Evolutionary conservation across 2,329 filamentous ascomycete genomes (phyloP).

Genomic region (Neodidymelliopsis sp.): DNA sequence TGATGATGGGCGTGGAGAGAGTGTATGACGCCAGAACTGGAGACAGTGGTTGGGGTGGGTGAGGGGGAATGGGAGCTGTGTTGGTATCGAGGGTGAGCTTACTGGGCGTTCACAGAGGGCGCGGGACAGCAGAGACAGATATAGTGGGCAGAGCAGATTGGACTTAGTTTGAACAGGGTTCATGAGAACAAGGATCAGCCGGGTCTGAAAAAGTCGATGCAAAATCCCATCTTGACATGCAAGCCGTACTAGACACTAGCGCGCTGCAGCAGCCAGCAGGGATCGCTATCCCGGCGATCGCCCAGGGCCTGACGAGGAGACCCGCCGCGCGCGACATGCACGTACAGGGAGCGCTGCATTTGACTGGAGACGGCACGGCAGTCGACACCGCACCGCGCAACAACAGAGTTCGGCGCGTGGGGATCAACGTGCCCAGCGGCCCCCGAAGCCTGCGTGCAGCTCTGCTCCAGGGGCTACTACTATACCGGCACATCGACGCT

Average conservation of each 20-base stretch:
- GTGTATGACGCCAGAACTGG: slow-evolving; percentile 3
- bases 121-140: slow-evolving; percentile 19
- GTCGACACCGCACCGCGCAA: slow-evolving; percentile 3
- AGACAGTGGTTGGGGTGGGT: neutral
- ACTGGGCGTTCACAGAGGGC: slow-evolving; percentile 11
- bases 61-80: neutral
- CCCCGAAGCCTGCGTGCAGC: too few relatives aligned
- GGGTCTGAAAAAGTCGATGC: slow-evolving; percentile 21
- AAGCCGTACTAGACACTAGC: slow-evolving; percentile 18
- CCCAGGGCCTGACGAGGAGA: slow-evolving; percentile 20
- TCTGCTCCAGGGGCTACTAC: too few relatives aligned
- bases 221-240: slow-evolving; percentile 24
- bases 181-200: slow-evolving; percentile 17
- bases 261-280: slow-evolving; percentile 13
- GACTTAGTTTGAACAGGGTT: slow-evolving; percentile 15
- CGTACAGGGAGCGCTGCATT: slow-evolving; percentile 14
- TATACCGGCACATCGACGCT: too few relatives aligned
- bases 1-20: neutral
- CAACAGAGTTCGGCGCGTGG: neutral
- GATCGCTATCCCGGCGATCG: slow-evolving; percentile 18
- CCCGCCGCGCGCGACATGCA: slow-evolving; percentile 16
- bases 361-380: slow-evolving; percentile 6
- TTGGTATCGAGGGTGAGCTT: slow-evolving; percentile 9
- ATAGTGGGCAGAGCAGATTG: slow-evolving; percentile 20
- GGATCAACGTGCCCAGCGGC: neutral